Base-by-base conservation (phyloP, 2,329 filamentous ascomycete genomes). In the Nigrospora oryzae region DNA sequence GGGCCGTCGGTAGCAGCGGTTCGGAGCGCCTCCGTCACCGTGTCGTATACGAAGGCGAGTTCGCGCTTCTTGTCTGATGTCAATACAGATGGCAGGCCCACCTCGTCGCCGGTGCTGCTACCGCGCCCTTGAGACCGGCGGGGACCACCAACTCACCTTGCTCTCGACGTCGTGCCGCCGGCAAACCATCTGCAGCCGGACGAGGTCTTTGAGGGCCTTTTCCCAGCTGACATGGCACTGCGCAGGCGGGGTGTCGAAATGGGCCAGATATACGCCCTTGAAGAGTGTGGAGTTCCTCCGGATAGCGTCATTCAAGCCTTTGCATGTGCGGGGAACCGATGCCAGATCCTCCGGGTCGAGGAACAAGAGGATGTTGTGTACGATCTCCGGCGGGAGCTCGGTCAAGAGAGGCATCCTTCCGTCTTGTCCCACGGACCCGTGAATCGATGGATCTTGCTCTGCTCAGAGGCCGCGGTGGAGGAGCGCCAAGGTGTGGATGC, bases 191-290 rank as follows among this genome's bases (percentile, higher is more conserved):
- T 69, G 58, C 11, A 79, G 60, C 37, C 58, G 68, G 12, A 69
- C 62, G 12, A 70, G 47, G 48, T 74, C 67, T 37, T 63, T 64
- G 12, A 79, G 43, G 44, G 69, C 67, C 19, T 60, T 55, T 49
- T 66, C 60, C 65, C 68, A 75, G 42, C 73, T 62, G 11, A 70
- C 47, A 35, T 63, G 54, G 3, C 58, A 44, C 34, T 65, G 59
- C 2, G 50, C 45, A 11, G 48, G 19, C 38, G 47, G 46, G 49
- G 67, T 54, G 60, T 84, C 81, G 44, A 81, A 69, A 37, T 63
- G 60, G 14, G 66, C 66, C 4, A 82, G 61, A 58, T 86, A 89
- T 7, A 86, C 64, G 17, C 75, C 71, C 47, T 76, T 81, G 60
- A 73, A 83, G 12, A 89, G 64, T 10, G 75, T 64, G 14, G 62